phyloP scores from a whole-genome alignment of 495 filamentous ascomycete species.

The Aspergillus nidulans region DNA sequence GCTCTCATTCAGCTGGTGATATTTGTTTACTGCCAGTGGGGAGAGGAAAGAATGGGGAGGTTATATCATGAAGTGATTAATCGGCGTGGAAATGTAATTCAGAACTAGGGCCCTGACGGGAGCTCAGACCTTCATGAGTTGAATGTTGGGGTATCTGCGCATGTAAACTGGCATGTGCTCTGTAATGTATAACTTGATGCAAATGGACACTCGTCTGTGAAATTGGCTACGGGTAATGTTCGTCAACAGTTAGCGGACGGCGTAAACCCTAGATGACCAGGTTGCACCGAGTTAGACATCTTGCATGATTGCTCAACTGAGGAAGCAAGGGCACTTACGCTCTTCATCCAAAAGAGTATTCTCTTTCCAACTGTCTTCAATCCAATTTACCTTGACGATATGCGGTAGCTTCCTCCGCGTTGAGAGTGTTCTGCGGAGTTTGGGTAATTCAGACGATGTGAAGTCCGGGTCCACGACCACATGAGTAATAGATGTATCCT shows the following conservation, averaged over 20 bases:
- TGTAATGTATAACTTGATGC: too few relatives aligned
- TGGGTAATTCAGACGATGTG: slow-evolving; percentile 16
- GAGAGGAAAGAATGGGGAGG: too few relatives aligned
- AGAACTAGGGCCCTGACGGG: too few relatives aligned
- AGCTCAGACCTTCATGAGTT: too few relatives aligned
- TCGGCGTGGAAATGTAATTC: too few relatives aligned
- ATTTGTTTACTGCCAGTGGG: too few relatives aligned
- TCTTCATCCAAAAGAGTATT: slow-evolving; percentile 82
- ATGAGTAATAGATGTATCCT: slow-evolving; percentile 28
- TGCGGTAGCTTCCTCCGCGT: slow-evolving; percentile 54
- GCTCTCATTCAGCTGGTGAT: too few relatives aligned
- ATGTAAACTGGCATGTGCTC: too few relatives aligned
- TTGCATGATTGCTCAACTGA: not conserved
- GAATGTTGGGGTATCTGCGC: too few relatives aligned
- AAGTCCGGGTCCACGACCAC: slow-evolving; percentile 27
- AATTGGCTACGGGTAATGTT: too few relatives aligned
- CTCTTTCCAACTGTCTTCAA: slow-evolving; percentile 74
- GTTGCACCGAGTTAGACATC: not conserved
- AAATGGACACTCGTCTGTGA: too few relatives aligned
- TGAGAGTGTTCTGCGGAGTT: slow-evolving; percentile 28
- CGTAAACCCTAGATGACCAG: slow-evolving; percentile 6
- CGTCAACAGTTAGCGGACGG: not conserved
- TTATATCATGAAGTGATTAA: too few relatives aligned
- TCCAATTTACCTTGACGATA: slow-evolving; percentile 68
- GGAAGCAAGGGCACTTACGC: slow-evolving; percentile 17